These are phyloP conservation scores for Globisporangium solare DNA, from an alignment of 352 stramenopile species.

Conservation along the genomic window DNA sequence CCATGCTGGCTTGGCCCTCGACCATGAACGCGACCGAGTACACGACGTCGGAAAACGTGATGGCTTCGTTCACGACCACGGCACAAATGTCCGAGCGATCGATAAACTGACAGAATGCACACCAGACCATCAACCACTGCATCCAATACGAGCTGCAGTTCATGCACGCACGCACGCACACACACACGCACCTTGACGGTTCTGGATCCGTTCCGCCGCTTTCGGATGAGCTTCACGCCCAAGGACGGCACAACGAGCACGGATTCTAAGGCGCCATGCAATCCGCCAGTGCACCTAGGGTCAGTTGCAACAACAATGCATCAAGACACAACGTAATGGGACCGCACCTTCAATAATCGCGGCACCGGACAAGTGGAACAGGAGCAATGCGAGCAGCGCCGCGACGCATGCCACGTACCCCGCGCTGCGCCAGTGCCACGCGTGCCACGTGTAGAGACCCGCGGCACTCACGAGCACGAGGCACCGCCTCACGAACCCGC, in stretches of 20 bases:
- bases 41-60: slow-evolving; percentile 72
- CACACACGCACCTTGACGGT: slow-evolving; percentile 27
- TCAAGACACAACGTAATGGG: not conserved
- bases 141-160: not conserved
- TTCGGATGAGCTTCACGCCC: slow-evolving; percentile 69
- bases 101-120: slow-evolving; percentile 26
- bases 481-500: not conserved
- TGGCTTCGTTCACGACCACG: slow-evolving; percentile 79
- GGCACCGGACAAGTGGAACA: not conserved
- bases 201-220: slow-evolving; percentile 38
- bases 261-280: slow-evolving; percentile 37
- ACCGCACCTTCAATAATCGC: slow-evolving; percentile 10
- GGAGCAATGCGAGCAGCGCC: slow-evolving; percentile 5
- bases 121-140: not conserved
- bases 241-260: slow-evolving; percentile 70
- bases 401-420: not conserved
- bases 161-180: slow-evolving; percentile 19
- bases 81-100: slow-evolving; percentile 44
- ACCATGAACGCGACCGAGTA: slow-evolving; percentile 83
- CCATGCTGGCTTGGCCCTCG: slow-evolving; percentile 56
- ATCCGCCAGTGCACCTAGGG: not conserved
- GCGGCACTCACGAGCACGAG: not conserved
- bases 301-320: not conserved
- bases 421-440: slow-evolving; percentile 9
- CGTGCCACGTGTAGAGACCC: slow-evolving; percentile 14